Conservation (phyloP, 768 basidiomycete species). For the Omphalotus guepiniiformis region DNA sequence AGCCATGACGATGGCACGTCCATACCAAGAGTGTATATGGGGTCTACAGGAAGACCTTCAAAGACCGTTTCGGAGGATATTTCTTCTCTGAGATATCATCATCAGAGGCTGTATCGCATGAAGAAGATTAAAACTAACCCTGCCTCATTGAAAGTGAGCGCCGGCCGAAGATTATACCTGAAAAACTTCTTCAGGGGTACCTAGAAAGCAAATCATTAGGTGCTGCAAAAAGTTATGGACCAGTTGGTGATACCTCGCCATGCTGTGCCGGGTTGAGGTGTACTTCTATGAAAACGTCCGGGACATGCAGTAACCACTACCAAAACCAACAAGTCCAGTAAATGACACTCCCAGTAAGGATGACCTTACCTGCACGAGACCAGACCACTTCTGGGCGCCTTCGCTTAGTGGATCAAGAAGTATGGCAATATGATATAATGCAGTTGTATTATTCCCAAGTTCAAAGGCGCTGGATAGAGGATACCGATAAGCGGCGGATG, state of each 20-base stretch:
- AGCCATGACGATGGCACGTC: slow-evolving; percentile 93
- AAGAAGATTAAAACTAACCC: slow-evolving; percentile 1
- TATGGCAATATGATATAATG: slow-evolving; percentile 65
- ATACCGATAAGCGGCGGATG: slow-evolving; percentile 3
- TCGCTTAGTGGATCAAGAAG: slow-evolving; percentile 86
- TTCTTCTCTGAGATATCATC: slow-evolving; percentile 44
- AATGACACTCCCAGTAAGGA: neutral
- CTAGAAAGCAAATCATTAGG: slow-evolving; percentile 32
- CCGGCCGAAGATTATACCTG: slow-evolving; percentile 62
- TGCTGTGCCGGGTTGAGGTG: slow-evolving; percentile 70
- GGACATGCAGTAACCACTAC: slow-evolving; percentile 63
- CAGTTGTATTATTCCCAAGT: slow-evolving; percentile 62
- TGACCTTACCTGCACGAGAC: slow-evolving; percentile 58
- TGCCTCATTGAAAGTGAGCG: slow-evolving; percentile 50
- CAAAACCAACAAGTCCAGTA: neutral
- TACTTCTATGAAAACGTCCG: slow-evolving; percentile 67
- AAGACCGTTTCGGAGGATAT: slow-evolving; percentile 58
- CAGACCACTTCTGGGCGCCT: slow-evolving; percentile 81
- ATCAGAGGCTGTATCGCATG: neutral
- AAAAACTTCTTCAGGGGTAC: slow-evolving; percentile 93
- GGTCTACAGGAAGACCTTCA: slow-evolving; percentile 70
- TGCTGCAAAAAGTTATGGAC: neutral
- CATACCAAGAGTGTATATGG: slow-evolving; percentile 92
- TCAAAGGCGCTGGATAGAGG: slow-evolving; percentile 52
- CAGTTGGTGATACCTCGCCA: slow-evolving; percentile 52